Evolutionary conservation across 768 basidiomycete genomes (phyloP).

Genomic region (Leccinum boreale): DNA sequence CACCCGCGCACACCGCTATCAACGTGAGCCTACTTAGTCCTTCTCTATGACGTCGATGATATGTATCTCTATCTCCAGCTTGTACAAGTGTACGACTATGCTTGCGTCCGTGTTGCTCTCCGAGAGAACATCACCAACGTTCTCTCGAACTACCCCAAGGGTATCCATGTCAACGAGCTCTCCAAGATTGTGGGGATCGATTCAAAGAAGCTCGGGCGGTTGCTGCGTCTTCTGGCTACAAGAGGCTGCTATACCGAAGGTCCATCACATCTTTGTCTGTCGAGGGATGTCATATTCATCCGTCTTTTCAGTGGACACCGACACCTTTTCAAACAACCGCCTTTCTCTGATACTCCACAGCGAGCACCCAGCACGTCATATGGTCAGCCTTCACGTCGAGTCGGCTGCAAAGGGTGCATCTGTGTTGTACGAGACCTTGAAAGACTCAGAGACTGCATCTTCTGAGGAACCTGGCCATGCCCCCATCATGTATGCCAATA

Average conservation of each 20-base stretch:
- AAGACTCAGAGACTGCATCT: conserved; percentile 17
- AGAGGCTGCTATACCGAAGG: conserved; percentile 34
- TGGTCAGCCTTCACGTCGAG: conserved; percentile 20
- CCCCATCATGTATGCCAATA: conserved; percentile 19
- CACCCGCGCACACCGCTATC: conserved; percentile 30
- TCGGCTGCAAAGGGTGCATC: conserved; percentile 13
- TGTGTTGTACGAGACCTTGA: conserved; percentile 27
- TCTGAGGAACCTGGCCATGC: conserved; percentile 22
- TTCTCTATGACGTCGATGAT: neutral
- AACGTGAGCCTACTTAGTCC: conserved; percentile 23
- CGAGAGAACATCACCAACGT: conserved; percentile 29
- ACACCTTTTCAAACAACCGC: conserved; percentile 35
- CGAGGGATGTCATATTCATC: neutral
- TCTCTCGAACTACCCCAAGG: conserved; percentile 26
- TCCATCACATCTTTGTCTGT: conserved; percentile 6
- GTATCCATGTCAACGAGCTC: conserved; percentile 30
- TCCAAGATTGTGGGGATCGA: conserved; percentile 21
- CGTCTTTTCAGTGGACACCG: conserved; percentile 20
- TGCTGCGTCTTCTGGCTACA: conserved; percentile 29
- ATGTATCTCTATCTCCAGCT: conserved; percentile 8
- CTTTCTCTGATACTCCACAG: conserved; percentile 29
- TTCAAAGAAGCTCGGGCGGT: conserved; percentile 27
- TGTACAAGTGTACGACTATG: conserved; percentile 27
- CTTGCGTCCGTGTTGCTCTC: conserved; percentile 27
- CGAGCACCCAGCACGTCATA: conserved; percentile 20